Evolutionary conservation across 2,329 filamentous ascomycete genomes (phyloP), one percentile per base, ranked within the genome.

Genomic region (Trichoderma atroviride): DNA sequence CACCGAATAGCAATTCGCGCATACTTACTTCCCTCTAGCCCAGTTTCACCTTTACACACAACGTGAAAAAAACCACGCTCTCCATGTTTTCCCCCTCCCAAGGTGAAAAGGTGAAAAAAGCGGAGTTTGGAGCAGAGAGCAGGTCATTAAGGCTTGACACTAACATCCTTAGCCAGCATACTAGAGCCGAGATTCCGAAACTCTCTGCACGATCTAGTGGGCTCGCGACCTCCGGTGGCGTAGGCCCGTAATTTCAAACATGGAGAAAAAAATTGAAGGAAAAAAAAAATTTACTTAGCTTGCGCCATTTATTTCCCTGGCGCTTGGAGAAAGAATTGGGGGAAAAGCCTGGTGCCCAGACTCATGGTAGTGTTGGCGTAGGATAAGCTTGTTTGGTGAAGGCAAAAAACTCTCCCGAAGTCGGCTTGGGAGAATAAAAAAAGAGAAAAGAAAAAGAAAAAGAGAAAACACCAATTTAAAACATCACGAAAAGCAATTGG

Each of bases 141-240:
- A 27, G 37, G 53, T 56, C 52, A 66, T 37, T 47, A 59, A 59
- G 53, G 55, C 53, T 67, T 59, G 14, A 27, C 55, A 59, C 64
- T 67, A 67, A 19, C 55, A 37, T 13, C 6, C 16, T 43, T 67
- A 67, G 64, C 50, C 37, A 31, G 52, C 9, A 35, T 14, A 16
- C 64, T 59, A 67, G 64, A 58, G 40, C 64, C 64, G 64, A 35
- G 55, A 58, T 59, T 67, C 64, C 64, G 64, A 67, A 66, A 59
- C 64, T 43, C 16, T 58, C 64, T 59, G 22, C 43, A 27, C 31
- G 10, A 64, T 64, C 31, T 53, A 63, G 47, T 43, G 27, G 33
- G 11, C 24, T 67, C 64, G 64, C 64, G 29, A 67, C 14, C 64
- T 67, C 64, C 64, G 55, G 64, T 67, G 64, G 64, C 64, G 55